Percentiles rank a stretch among this genome's conserved stretches.
phyloP scores from a whole-genome alignment of 2,329 filamentous ascomycete genomes.

The Fusarium stilboides region DNA sequence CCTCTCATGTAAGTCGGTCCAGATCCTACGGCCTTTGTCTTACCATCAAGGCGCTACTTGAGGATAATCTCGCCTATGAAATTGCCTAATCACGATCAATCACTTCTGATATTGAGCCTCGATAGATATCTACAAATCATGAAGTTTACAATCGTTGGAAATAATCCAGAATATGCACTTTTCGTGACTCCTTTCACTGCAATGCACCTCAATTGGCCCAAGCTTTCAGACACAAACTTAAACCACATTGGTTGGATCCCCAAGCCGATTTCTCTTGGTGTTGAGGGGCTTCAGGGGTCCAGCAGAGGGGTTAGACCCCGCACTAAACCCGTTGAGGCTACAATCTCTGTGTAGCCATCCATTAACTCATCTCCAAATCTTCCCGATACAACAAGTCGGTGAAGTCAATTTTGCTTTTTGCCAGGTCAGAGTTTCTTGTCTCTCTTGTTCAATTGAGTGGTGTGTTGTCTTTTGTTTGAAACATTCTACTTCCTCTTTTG shows the following conservation, averaged over 20 bases:
- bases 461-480: constrained; percentile 10
- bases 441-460: constrained; percentile 15
- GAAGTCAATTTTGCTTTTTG: constrained; percentile 35
- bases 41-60: constrained; percentile 6
- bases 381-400: constrained; percentile 51
- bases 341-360: constrained; percentile 27
- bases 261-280: constrained; percentile 28
- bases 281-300: constrained; percentile 46
- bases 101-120: too few species aligned
- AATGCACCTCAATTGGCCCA: background rate
- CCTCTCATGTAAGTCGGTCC: too few species aligned
- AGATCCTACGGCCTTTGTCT: too few species aligned
- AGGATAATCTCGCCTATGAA: constrained; percentile 21
- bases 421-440: background rate
- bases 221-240: constrained; percentile 6
- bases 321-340: constrained; percentile 47
- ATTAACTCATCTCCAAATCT: constrained; percentile 48
- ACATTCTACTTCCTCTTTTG: background rate
- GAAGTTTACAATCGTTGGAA: background rate
- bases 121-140: background rate
- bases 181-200: background rate
- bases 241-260: constrained; percentile 17
- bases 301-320: constrained; percentile 45
- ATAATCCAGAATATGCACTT: background rate
- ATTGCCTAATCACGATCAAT: background rate